Evolutionary conservation across 2,329 filamentous ascomycete species (phyloP).

Genomic region (Aureobasidium sp.): DNA sequence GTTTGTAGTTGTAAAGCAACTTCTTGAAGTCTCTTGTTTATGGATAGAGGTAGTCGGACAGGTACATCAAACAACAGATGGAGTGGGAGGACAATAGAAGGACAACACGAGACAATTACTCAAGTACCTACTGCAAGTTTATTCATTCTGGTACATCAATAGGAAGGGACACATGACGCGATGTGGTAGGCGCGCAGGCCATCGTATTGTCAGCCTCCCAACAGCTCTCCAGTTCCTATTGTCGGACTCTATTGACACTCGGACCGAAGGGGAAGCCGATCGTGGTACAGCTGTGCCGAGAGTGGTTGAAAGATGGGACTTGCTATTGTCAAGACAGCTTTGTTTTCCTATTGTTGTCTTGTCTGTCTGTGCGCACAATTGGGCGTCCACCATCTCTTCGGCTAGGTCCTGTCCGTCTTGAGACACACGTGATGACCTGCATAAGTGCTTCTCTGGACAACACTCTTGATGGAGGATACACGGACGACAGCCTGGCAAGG

Average conservation of each 20-base stretch:
- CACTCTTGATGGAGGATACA: background rate
- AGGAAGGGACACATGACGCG: background rate
- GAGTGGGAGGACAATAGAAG: background rate
- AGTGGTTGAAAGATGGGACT: background rate
- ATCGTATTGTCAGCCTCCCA: constrained; percentile 9
- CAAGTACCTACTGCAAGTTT: background rate
- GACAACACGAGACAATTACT: background rate
- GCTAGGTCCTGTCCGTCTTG: background rate
- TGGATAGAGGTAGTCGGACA: background rate
- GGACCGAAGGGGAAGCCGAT: background rate
- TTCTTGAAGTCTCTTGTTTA: constrained; percentile 3
- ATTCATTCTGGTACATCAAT: constrained; percentile 12
- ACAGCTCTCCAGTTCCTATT: background rate
- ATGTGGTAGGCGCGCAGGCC: background rate
- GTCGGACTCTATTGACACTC: background rate
- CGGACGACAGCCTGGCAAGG: background rate
- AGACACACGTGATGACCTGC: constrained; percentile 5
- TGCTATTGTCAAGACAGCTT: constrained; percentile 5
- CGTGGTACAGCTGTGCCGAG: background rate
- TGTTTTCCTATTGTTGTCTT: constrained; percentile 14
- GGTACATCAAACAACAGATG: background rate
- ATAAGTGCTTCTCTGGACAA: background rate
- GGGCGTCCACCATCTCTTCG: background rate
- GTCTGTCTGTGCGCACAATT: constrained; percentile 2
- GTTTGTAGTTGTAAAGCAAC: background rate